Evolutionary conservation across 352 stramenopile genomes (phyloP).

Genomic region (Peronospora destructor): DNA sequence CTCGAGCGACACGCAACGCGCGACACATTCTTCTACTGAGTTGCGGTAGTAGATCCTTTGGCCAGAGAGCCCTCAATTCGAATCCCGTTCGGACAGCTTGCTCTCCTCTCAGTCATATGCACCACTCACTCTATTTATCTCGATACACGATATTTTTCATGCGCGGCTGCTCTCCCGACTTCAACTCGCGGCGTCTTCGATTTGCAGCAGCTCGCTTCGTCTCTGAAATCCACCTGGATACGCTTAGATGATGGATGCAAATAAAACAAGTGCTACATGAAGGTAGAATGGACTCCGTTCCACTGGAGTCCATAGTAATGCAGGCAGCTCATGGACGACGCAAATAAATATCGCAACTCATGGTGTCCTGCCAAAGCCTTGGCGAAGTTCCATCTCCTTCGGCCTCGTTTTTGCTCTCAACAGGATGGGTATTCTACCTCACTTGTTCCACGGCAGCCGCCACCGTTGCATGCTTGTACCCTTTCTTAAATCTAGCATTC

Average conservation of each 20-base stretch:
- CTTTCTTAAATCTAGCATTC: slow-evolving; percentile 16
- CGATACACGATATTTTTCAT: slow-evolving; percentile 19
- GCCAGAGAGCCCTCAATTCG: not conserved
- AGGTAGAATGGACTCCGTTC: not conserved
- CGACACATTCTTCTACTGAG: slow-evolving; percentile 65
- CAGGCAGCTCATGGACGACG: slow-evolving; percentile 8
- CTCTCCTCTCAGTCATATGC: not conserved
- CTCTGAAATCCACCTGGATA: not conserved
- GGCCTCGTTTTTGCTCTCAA: slow-evolving; percentile 16
- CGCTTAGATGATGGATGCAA: slow-evolving; percentile 4
- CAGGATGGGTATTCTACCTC: slow-evolving; percentile 16
- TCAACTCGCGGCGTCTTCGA: slow-evolving; percentile 13
- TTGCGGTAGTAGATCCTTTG: not conserved
- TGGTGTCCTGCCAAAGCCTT: slow-evolving; percentile 6
- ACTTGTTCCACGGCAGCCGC: slow-evolving; percentile 11
- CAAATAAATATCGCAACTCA: slow-evolving; percentile 21
- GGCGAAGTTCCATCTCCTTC: slow-evolving; percentile 10
- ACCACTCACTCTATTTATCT: slow-evolving; percentile 1
- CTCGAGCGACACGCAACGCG: slow-evolving; percentile 69
- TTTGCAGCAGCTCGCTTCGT: slow-evolving; percentile 12
- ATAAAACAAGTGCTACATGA: not conserved
- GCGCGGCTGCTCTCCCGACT: slow-evolving; percentile 24
- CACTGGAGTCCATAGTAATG: not conserved
- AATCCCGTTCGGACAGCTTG: not conserved
- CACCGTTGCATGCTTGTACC: slow-evolving; percentile 9